phyloP scores from a whole-genome alignment of 1,284 basidiomycete species.

The Trametes hirsuta region DNA sequence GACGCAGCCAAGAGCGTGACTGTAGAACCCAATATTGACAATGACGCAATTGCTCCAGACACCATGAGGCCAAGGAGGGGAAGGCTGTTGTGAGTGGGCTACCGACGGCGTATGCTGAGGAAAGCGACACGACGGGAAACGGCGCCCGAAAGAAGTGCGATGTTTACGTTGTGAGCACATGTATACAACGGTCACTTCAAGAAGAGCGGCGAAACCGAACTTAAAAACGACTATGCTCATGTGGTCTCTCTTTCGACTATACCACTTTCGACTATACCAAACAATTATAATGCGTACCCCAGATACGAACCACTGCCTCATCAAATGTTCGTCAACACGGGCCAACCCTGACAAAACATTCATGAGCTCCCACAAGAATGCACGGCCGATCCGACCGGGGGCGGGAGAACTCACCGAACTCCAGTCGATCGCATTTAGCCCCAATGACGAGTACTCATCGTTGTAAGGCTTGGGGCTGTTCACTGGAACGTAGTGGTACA shows the following conservation, averaged over 20 bases:
- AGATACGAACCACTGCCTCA: neutral
- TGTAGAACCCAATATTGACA: neutral
- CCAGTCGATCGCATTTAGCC: constrained; percentile 28
- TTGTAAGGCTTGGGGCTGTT: constrained; percentile 20
- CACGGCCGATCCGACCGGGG: neutral
- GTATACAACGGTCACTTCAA: no score
- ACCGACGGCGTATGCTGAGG: neutral
- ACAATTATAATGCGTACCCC: neutral
- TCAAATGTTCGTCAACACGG: constrained; percentile 17
- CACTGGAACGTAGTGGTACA: constrained; percentile 26
- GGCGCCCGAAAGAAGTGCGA: no score
- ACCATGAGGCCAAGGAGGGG: neutral
- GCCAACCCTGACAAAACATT: constrained; percentile 13
- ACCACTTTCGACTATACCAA: no score
- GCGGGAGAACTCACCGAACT: constrained; percentile 20
- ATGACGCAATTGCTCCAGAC: neutral
- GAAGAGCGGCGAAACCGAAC: no score
- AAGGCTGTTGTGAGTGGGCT: neutral
- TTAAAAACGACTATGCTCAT: no score
- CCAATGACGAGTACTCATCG: constrained; percentile 20
- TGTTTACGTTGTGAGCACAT: no score
- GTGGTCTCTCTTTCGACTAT: no score
- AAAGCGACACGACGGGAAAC: neutral
- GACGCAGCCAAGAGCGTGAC: neutral
- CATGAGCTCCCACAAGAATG: neutral